phyloP scores from a whole-genome alignment of 2,329 filamentous ascomycete genomes.

The Botryosphaeria dothidea region DNA sequence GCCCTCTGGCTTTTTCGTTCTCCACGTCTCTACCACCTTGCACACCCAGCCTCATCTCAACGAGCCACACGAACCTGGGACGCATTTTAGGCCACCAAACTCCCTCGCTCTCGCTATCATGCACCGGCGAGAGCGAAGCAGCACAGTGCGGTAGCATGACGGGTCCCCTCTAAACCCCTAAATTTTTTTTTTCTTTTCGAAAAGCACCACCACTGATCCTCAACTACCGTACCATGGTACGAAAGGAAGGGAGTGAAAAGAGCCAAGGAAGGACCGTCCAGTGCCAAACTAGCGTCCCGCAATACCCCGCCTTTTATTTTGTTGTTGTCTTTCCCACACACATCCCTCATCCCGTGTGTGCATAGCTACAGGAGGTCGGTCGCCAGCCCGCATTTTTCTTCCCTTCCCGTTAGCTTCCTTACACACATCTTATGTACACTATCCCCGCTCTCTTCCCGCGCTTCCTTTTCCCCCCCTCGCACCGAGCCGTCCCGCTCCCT shows the following conservation, averaged over 20 bases:
- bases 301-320: background rate
- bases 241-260: background rate
- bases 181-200: too few relatives aligned
- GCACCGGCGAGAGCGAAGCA: conserved; percentile 3
- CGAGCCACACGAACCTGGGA: background rate
- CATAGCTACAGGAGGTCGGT: background rate
- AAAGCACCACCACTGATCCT: too few relatives aligned
- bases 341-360: background rate
- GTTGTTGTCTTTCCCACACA: background rate
- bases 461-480: background rate
- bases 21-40: background rate
- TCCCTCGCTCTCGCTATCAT: background rate
- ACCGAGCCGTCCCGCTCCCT: background rate
- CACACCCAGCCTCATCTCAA: background rate
- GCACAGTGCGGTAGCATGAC: too few relatives aligned
- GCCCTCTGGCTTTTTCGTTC: background rate
- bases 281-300: background rate
- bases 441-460: background rate
- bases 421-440: background rate
- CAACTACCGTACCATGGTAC: too few relatives aligned
- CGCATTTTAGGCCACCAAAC: background rate
- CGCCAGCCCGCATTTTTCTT: background rate
- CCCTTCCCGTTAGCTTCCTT: too few relatives aligned
- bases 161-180: too few relatives aligned
- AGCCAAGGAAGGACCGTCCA: background rate